These are phyloP conservation scores for Chlorella sp. DNA, from an alignment of 139 green algal species.

Conservation along the genomic window DNA sequence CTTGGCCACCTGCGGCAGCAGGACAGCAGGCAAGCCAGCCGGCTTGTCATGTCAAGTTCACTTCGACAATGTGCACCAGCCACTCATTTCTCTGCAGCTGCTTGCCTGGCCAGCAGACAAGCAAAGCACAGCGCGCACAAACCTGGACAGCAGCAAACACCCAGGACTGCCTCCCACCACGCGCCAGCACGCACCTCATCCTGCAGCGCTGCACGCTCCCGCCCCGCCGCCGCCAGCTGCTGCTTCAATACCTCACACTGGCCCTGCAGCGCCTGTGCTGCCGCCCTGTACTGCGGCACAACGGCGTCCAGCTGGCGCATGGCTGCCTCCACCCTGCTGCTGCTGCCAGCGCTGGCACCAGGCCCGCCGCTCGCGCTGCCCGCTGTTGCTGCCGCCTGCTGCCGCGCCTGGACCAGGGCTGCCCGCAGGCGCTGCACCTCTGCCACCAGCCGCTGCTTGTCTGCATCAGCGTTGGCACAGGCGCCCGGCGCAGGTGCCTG, in stretches of 20 bases:
- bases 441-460: conserved; percentile 1
- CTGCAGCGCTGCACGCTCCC: not conserved
- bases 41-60: no score
- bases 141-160: not conserved
- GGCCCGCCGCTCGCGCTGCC: not conserved
- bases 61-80: no score
- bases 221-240: conserved; percentile 22
- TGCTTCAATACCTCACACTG: conserved; percentile 33
- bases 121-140: not conserved
- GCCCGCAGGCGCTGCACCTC: conserved; percentile 27
- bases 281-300: conserved; percentile 42
- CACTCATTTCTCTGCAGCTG: no score
- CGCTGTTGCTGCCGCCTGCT: not conserved
- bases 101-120: not conserved
- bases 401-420: conserved; percentile 9
- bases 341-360: not conserved
- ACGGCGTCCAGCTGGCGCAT: conserved; percentile 46
- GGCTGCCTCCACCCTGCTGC: conserved; percentile 36
- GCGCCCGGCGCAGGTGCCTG: not conserved
- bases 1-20: conserved; percentile 14
- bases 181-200: conserved; percentile 2
- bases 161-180: not conserved
- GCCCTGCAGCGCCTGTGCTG: conserved; percentile 28
- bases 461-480: not conserved
- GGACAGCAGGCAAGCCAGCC: not conserved